Percentiles rank a stretch among this genome's conserved stretches.
Evolutionary conservation across 2,329 filamentous ascomycete genomes (phyloP).

Genomic region (Chaetomiaceae sp.): DNA sequence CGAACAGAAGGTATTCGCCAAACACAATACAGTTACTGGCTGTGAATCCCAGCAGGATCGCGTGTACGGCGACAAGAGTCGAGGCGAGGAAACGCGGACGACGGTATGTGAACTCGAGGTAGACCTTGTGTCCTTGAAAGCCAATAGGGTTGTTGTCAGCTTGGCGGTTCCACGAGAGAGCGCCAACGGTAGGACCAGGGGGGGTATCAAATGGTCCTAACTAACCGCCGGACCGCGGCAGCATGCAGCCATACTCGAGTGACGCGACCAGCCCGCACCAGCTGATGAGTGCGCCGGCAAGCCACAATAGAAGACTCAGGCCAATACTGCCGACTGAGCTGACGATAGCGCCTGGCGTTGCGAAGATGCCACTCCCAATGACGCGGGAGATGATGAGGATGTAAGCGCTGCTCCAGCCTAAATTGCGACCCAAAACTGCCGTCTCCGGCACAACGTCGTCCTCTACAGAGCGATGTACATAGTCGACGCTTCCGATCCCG

Average conservation of each 20-base stretch:
- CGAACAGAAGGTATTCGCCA: slow-evolving; percentile 58
- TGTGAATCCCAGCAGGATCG: slow-evolving; percentile 59
- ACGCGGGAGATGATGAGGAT: slow-evolving; percentile 63
- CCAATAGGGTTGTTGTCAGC: too few species aligned
- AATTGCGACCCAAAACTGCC: slow-evolving; percentile 49
- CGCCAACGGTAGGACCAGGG: too few species aligned
- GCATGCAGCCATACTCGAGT: slow-evolving; percentile 64
- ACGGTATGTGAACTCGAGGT: slow-evolving; percentile 63
- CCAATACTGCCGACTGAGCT: slow-evolving; percentile 61
- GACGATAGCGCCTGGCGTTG: slow-evolving; percentile 62
- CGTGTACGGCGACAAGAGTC: slow-evolving; percentile 57
- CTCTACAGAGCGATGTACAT: slow-evolving; percentile 36
- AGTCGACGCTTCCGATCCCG: background rate
- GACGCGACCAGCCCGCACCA: slow-evolving; percentile 55
- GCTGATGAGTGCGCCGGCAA: slow-evolving; percentile 54
- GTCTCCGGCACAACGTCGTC: slow-evolving; percentile 55
- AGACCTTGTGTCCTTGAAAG: slow-evolving; percentile 49
- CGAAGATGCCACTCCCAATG: slow-evolving; percentile 66
- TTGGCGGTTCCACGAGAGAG: too few species aligned
- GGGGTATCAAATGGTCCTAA: background rate
- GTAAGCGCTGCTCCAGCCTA: slow-evolving; percentile 58
- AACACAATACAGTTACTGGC: slow-evolving; percentile 66
- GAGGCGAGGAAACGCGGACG: slow-evolving; percentile 58
- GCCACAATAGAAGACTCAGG: slow-evolving; percentile 56
- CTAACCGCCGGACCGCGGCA: slow-evolving; percentile 58